phyloP scores from a whole-genome alignment of 1,139 yeast genomes.

The Kodamaea arcana region DNA sequence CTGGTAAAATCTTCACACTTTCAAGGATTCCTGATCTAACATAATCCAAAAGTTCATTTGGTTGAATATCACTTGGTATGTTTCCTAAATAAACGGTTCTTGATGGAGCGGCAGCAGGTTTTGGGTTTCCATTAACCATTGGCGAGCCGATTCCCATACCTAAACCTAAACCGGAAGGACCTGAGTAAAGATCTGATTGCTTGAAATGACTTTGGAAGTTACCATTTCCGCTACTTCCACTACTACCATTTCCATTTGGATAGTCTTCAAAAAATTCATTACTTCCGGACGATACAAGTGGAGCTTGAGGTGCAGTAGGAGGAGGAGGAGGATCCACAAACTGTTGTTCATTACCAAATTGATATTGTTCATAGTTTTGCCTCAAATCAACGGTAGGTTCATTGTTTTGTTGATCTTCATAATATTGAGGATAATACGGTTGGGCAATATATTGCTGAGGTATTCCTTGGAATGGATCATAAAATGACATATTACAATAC shows the following conservation, averaged over 20 bases:
- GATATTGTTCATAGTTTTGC: slow-evolving; percentile 15
- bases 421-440: slow-evolving; percentile 33
- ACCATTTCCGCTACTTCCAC: neutral
- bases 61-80: slow-evolving; percentile 75
- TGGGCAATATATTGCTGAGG: slow-evolving; percentile 39
- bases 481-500: slow-evolving; percentile 34
- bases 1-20: slow-evolving; percentile 54
- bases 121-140: slow-evolving; percentile 6
- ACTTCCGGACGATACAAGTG: no score
- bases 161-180: slow-evolving; percentile 1
- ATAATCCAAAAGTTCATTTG: slow-evolving; percentile 80
- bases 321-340: no score
- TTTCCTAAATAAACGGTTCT: slow-evolving; percentile 91
- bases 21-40: slow-evolving; percentile 91
- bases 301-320: no score
- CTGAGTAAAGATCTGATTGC: neutral
- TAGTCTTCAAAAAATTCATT: neutral
- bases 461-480: slow-evolving; percentile 41
- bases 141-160: slow-evolving; percentile 1
- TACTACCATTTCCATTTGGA: neutral
- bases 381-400: slow-evolving; percentile 9
- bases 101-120: slow-evolving; percentile 51
- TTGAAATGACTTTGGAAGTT: neutral
- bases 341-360: slow-evolving; percentile 16
- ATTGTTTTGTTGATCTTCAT: slow-evolving; percentile 13